A percentile compares a stretch with the other conserved stretches of the same genome.
Conservation (phyloP, 2,329 filamentous ascomycete genomes). For the Fusarium subtropicale region DNA sequence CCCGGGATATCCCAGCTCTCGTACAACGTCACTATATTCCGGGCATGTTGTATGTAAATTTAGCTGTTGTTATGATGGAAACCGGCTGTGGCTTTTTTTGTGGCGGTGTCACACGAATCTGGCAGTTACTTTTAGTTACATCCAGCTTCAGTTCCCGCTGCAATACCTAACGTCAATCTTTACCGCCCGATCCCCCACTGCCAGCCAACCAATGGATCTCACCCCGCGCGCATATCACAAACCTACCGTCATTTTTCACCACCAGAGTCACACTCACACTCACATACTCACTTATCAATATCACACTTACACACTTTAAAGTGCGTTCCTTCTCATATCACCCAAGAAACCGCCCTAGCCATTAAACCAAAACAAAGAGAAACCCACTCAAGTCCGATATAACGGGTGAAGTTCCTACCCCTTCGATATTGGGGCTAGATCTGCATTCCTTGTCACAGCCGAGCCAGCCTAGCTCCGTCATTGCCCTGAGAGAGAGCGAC, state of each 20-base stretch:
- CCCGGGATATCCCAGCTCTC: slow-evolving; percentile 1
- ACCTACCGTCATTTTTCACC: slow-evolving; percentile 21
- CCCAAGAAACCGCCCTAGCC: slow-evolving; percentile 1
- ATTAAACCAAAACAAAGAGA: slow-evolving; percentile 11
- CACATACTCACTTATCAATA: background rate
- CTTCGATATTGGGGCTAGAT: slow-evolving; percentile 22
- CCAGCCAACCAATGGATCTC: slow-evolving; percentile 30
- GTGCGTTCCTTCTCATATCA: background rate
- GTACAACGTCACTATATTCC: background rate
- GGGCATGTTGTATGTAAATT: background rate
- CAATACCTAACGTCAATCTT: slow-evolving; percentile 18
- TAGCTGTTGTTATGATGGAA: slow-evolving; percentile 16
- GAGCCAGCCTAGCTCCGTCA: slow-evolving; percentile 17
- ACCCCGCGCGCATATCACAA: slow-evolving; percentile 35
- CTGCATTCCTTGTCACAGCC: slow-evolving; percentile 33
- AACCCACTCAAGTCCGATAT: background rate
- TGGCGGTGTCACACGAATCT: slow-evolving; percentile 24
- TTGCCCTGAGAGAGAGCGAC: slow-evolving; percentile 1
- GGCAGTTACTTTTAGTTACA: background rate
- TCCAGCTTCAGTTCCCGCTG: background rate
- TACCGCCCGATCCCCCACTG: slow-evolving; percentile 30
- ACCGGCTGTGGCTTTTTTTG: slow-evolving; percentile 33
- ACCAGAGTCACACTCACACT: slow-evolving; percentile 15
- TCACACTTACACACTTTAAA: background rate
- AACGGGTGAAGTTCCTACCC: slow-evolving; percentile 23